Percentiles rank a stretch among this genome's conserved stretches.
phyloP scores from a whole-genome alignment of 805 yeast species.

The Hanseniaspora nectarophila region DNA sequence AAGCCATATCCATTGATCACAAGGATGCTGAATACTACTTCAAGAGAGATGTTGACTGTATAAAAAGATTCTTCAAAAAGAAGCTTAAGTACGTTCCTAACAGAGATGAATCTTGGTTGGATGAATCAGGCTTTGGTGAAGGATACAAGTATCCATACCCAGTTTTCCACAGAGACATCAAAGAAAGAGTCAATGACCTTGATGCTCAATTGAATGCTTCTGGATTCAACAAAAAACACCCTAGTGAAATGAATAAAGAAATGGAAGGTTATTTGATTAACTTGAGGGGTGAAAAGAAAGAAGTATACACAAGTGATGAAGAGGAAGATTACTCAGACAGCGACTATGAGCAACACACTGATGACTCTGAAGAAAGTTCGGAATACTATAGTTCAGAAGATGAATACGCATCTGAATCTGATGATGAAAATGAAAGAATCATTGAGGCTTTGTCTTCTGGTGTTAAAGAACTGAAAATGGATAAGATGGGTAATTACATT shows the following conservation, averaged over 20 bases:
- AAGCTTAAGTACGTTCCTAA: constrained; percentile 64
- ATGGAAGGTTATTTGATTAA: constrained; percentile 63
- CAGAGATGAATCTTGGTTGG: constrained; percentile 58
- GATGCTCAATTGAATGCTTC: constrained; percentile 88
- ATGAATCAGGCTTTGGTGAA: constrained; percentile 69
- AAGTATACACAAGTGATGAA: constrained; percentile 39
- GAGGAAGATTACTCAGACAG: constrained; percentile 31
- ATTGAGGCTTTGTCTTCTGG: constrained; percentile 60
- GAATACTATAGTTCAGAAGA: constrained; percentile 27
- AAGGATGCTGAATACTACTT: constrained; percentile 78
- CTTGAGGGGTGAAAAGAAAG: constrained; percentile 41
- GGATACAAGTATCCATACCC: constrained; percentile 72
- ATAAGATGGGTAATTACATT: constrained; percentile 70
- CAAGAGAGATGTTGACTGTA: constrained; percentile 85
- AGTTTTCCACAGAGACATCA: constrained; percentile 60
- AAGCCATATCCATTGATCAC: constrained; percentile 88
- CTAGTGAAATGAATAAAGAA: constrained; percentile 37
- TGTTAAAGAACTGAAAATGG: constrained; percentile 58
- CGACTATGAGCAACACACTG: constrained; percentile 19
- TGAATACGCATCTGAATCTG: constrained; percentile 27
- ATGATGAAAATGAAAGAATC: constrained; percentile 47
- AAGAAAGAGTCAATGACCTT: constrained; percentile 47
- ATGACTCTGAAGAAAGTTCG: constrained; percentile 23
- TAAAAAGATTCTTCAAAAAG: constrained; percentile 67
- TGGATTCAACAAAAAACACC: constrained; percentile 54